Evolutionary conservation across 2,329 filamentous ascomycete genomes (phyloP).

Genomic region (Emergomyces africanus): DNA sequence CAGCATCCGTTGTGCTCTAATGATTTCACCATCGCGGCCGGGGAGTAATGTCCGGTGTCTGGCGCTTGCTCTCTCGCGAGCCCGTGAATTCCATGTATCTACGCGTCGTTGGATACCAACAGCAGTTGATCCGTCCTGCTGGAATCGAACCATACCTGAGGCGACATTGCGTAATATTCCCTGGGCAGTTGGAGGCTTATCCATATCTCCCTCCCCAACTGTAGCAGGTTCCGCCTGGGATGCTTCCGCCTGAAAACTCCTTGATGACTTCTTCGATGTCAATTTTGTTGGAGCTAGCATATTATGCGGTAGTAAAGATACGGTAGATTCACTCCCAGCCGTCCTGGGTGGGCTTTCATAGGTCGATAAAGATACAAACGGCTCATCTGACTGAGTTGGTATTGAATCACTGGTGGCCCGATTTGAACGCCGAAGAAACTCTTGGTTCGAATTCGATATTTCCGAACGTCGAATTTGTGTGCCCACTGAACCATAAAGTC

Average conservation of each 20-base stretch:
- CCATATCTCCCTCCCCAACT: neutral
- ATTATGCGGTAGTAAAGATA: constrained; percentile 19
- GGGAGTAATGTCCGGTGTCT: constrained; percentile 8
- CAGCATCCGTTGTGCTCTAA: constrained; percentile 58
- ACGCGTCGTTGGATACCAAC: constrained; percentile 28
- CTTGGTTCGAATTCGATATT: neutral
- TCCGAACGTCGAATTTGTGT: neutral
- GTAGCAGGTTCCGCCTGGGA: neutral
- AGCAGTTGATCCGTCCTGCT: constrained; percentile 30
- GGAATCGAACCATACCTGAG: constrained; percentile 31
- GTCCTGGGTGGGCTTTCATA: neutral
- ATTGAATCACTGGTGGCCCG: neutral
- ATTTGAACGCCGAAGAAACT: neutral
- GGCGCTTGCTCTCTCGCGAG: constrained; percentile 7
- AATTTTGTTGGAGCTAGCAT: constrained; percentile 13
- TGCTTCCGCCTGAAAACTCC: constrained; percentile 16
- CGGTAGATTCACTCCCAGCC: neutral
- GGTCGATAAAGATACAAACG: neutral
- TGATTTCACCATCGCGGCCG: constrained; percentile 39
- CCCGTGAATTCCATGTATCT: constrained; percentile 23
- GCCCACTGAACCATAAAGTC: neutral
- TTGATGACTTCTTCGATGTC: constrained; percentile 10
- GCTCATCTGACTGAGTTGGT: neutral
- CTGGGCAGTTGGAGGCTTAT: constrained; percentile 5
- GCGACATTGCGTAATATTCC: constrained; percentile 13